Conservation (phyloP, 345 rosid species). For the Citrus sp. region DNA sequence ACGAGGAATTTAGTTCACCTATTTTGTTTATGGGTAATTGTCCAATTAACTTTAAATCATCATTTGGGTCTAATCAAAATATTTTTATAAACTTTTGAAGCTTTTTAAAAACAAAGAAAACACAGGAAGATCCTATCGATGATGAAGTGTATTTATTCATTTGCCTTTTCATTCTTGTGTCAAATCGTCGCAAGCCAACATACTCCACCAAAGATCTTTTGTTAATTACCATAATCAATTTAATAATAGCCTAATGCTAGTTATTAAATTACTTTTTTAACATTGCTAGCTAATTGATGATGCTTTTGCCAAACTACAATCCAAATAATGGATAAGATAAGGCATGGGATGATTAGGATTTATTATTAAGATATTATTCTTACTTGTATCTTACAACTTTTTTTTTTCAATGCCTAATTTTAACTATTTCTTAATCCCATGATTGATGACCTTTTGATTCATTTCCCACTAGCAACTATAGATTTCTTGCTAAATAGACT, state of each 20-base stretch:
- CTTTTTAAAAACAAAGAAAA: neutral
- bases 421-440: neutral
- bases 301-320: neutral
- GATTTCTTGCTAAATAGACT: neutral
- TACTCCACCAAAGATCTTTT: neutral
- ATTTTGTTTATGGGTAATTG: neutral
- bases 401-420: constrained; percentile 20
- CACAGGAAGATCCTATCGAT: neutral
- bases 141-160: neutral
- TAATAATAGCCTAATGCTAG: neutral
- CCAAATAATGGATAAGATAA: constrained; percentile 9
- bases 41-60: neutral
- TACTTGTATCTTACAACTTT: neutral
- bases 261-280: neutral
- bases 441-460: constrained; percentile 17
- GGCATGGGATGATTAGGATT: constrained; percentile 12
- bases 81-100: too few species aligned
- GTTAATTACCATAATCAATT: neutral
- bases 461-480: constrained; percentile 16
- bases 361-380: neutral
- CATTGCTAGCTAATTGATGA: neutral
- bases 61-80: too few species aligned
- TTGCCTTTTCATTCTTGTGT: too few species aligned
- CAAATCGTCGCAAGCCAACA: neutral
- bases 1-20: too few species aligned